Conservation (phyloP, 2,329 filamentous ascomycete genomes). For the Trichoderma sp. region DNA sequence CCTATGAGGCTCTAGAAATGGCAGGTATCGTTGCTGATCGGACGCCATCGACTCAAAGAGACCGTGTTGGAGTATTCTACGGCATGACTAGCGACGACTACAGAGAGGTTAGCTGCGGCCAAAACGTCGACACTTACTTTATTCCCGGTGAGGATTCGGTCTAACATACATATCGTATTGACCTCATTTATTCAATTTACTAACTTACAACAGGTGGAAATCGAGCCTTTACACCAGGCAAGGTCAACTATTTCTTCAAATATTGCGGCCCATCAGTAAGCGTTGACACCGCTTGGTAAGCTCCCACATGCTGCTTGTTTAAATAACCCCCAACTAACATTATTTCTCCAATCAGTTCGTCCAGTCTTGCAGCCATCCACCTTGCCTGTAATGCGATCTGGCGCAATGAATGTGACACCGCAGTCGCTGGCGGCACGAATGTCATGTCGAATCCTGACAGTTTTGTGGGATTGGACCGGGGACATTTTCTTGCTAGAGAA, state of each 20-base stretch:
- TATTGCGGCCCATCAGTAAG: conserved; percentile 70
- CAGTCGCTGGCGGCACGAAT: conserved; percentile 75
- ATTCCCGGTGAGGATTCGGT: conserved; percentile 42
- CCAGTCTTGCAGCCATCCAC: conserved; percentile 67
- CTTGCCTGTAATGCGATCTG: conserved; percentile 37
- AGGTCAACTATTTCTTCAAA: conserved; percentile 79
- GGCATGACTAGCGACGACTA: conserved; percentile 78
- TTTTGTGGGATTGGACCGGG: conserved; percentile 73
- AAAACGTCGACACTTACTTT: conserved; percentile 62
- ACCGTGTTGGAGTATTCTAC: conserved; percentile 70
- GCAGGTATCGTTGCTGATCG: conserved; percentile 23
- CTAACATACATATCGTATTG: no score
- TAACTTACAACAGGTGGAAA: conserved; percentile 36
- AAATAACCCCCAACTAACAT: not conserved
- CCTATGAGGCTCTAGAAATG: conserved; percentile 76
- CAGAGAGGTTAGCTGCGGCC: conserved; percentile 73
- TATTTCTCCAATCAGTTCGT: conserved; percentile 52
- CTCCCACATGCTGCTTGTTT: not conserved
- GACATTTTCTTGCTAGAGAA: conserved; percentile 69
- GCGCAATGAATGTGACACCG: conserved; percentile 75
- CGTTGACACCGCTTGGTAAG: conserved; percentile 66
- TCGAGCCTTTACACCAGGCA: conserved; percentile 54
- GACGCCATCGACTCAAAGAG: conserved; percentile 52
- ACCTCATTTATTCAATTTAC: not conserved
- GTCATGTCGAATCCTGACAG: conserved; percentile 82